phyloP scores from a whole-genome alignment of 352 stramenopile species.

The Phytophthora sojae region DNA sequence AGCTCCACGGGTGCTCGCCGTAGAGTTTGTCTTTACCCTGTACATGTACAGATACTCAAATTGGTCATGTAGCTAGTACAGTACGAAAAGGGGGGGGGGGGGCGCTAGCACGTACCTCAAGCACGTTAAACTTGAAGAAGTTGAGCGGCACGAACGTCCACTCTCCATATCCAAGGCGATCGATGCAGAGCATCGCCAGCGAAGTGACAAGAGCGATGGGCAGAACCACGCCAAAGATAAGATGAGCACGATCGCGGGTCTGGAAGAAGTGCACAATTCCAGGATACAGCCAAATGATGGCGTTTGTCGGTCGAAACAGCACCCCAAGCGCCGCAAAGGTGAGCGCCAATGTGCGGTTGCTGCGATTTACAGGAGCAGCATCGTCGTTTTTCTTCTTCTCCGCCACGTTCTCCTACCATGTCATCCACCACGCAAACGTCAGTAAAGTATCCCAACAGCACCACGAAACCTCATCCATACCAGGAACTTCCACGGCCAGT shows the following conservation, averaged over 20 bases:
- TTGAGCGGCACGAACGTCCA: constrained; percentile 90
- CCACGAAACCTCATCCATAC: constrained; percentile 26
- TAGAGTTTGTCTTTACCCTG: constrained; percentile 87
- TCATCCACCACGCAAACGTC: constrained; percentile 1
- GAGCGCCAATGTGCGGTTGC: constrained; percentile 56
- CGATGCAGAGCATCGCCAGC: constrained; percentile 73
- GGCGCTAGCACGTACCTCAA: constrained; percentile 56
- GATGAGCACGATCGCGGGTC: constrained; percentile 41
- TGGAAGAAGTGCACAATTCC: constrained; percentile 64
- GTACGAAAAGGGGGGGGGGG: too few relatives aligned
- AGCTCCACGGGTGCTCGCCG: constrained; percentile 80
- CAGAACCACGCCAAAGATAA: constrained; percentile 59
- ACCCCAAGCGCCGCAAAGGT: constrained; percentile 72
- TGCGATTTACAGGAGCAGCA: constrained; percentile 29
- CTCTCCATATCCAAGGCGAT: constrained; percentile 77
- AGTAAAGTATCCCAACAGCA: not conserved
- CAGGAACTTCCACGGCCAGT: constrained; percentile 84
- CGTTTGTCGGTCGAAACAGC: constrained; percentile 85
- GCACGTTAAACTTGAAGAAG: constrained; percentile 89
- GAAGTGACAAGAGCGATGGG: constrained; percentile 68
- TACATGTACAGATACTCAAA: not conserved
- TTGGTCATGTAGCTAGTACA: too few relatives aligned
- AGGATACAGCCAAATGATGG: constrained; percentile 79
- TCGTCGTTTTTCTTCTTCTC: constrained; percentile 49
- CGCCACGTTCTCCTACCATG: constrained; percentile 27